A percentile compares a stretch with the other conserved stretches of the same genome.
Evolutionary conservation across 768 basidiomycete genomes (phyloP).

Genomic region (Tricholoma furcatifolium): DNA sequence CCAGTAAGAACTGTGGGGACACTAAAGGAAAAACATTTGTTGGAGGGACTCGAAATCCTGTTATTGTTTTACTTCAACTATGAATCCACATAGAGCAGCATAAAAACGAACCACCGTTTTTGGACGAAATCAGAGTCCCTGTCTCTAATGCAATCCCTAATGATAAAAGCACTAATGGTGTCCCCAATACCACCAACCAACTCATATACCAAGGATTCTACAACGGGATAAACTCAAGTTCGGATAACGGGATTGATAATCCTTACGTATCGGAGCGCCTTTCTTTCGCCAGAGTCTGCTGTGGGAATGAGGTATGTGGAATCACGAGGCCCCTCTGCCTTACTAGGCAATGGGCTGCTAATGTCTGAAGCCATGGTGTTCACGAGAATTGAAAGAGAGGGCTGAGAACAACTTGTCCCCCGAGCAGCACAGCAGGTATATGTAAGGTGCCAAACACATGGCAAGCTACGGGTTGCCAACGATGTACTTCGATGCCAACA

Average conservation of each 20-base stretch:
- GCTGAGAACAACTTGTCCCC: background rate
- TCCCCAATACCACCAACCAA: slow-evolving; percentile 34
- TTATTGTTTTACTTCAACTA: background rate
- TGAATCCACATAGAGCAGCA: background rate
- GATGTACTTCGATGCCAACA: background rate
- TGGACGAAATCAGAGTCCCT: slow-evolving; percentile 40
- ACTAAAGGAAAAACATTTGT: slow-evolving; percentile 48
- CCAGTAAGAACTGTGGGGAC: slow-evolving; percentile 47
- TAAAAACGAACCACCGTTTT: slow-evolving; percentile 39
- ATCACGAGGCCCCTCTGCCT: slow-evolving; percentile 38
- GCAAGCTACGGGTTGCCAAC: background rate
- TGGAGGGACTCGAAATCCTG: slow-evolving; percentile 54
- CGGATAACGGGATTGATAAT: background rate
- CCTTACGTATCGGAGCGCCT: slow-evolving; percentile 44
- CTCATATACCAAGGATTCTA: slow-evolving; percentile 35
- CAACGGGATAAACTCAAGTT: background rate
- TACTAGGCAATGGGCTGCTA: slow-evolving; percentile 3
- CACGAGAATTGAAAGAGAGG: background rate
- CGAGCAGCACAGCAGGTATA: background rate
- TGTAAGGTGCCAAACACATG: background rate
- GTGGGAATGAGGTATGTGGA: slow-evolving; percentile 51
- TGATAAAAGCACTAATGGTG: slow-evolving; percentile 41
- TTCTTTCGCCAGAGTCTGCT: slow-evolving; percentile 30
- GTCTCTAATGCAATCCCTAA: slow-evolving; percentile 49
- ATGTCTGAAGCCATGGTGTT: slow-evolving; percentile 5